These are phyloP conservation scores for Ochromonas danica DNA, from an alignment of 108 stramenopile species.

Conservation along the genomic window DNA sequence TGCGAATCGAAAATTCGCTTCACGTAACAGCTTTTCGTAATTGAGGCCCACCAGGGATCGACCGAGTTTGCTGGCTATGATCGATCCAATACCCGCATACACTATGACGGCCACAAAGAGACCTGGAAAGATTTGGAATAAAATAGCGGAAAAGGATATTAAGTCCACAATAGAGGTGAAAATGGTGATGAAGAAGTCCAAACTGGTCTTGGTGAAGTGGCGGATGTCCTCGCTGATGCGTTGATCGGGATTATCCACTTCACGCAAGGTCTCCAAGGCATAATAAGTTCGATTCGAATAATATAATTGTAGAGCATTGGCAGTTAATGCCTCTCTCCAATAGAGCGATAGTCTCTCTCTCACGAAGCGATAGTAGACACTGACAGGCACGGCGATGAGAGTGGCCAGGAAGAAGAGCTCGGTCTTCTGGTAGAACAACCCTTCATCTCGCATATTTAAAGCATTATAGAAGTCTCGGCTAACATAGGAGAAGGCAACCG, in stretches of 20 bases:
- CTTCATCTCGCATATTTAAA: constrained; percentile 69
- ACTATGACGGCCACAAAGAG: constrained; percentile 78
- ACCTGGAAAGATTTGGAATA: constrained; percentile 80
- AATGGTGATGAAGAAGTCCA: constrained; percentile 80
- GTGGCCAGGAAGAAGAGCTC: constrained; percentile 68
- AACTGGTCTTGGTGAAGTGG: constrained; percentile 75
- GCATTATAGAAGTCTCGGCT: constrained; percentile 90
- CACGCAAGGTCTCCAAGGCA: constrained; percentile 37
- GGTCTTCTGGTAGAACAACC: constrained; percentile 70
- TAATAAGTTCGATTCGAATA: constrained; percentile 57
- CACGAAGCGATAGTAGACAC: constrained; percentile 73
- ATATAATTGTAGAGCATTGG: constrained; percentile 70
- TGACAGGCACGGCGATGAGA: constrained; percentile 73
- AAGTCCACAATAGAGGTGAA: constrained; percentile 80
- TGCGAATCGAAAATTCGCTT: constrained; percentile 84
- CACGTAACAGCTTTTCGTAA: constrained; percentile 68
- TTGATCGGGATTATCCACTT: constrained; percentile 89
- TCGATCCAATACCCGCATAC: constrained; percentile 60
- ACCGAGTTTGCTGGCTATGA: constrained; percentile 43
- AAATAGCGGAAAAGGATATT: constrained; percentile 77
- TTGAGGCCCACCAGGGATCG: constrained; percentile 70
- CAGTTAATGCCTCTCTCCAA: constrained; percentile 84
- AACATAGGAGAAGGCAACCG: constrained; percentile 81
- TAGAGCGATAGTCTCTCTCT: constrained; percentile 57
- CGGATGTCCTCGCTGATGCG: constrained; percentile 90